Evolutionary conservation across 192 early-diverging fungal species (phyloP), one percentile per base, ranked within the genome.

Genomic region (Mycoemilia scoparia): DNA sequence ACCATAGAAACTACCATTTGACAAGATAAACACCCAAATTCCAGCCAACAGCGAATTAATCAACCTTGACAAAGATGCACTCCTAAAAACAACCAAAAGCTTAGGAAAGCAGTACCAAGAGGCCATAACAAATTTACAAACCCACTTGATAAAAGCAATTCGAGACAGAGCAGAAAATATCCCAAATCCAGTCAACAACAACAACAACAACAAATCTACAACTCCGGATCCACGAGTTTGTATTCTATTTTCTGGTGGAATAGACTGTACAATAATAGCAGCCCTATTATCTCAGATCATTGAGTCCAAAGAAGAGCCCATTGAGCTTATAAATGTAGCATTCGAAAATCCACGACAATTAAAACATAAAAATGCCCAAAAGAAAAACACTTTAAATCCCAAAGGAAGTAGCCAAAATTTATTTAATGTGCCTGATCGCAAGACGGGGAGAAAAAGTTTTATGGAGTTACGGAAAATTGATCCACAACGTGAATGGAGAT

Each of bases 281-380:
- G 87, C 82, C 0, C 62, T 96, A 4, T 72, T 77, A 3, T 63
- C 87, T 43, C 52, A 39, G 16, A 67, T 79, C 27, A 49, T 93
- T 4, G n/a, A n/a, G 10, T 79, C 86, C 1, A 24, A 42, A 0
- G 48, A 60, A 2, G 83, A 86, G 45, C 67, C 82, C 0, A 88
- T 91, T 27, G 88, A 96, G 45, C 58, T 96, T 11, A 57, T 96
- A 24, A 96, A 96, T 62, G 88, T 96, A 13, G 79, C 82, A 12
- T 96, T 96, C 47, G 87, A 93, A 33, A 96, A 93, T 42, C 87
- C 87, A 6, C 64, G 87, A 3, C 64, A 34, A 32, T 41, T 22
- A 51, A 39, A 17, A 12, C 20, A 0, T 35, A 41, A 7, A 24
- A 22, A 16, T 10, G 3, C 14, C 29, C 13, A 7, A 10, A 25